These are phyloP conservation scores for Claviceps sp. DNA, from an alignment of 2,329 filamentous ascomycete genomes.

Conservation along the genomic window DNA sequence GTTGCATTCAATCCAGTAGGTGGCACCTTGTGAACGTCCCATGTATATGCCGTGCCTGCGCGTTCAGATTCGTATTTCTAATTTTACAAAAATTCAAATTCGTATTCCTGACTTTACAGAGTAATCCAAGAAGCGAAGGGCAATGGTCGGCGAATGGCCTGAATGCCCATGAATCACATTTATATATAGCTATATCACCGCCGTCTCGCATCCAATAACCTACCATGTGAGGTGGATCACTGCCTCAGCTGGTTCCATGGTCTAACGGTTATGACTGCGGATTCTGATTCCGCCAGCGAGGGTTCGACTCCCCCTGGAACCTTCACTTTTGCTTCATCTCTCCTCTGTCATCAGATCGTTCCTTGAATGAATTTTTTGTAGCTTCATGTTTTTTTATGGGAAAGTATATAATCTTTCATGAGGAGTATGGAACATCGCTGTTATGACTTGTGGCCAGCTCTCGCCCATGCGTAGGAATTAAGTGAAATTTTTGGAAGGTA, in stretches of 20 bases:
- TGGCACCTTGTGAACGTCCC: too few species aligned
- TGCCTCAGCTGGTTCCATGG: constrained; percentile 18
- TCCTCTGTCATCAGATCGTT: neutral
- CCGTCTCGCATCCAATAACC: neutral
- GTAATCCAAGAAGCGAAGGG: too few species aligned
- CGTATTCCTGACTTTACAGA: too few species aligned
- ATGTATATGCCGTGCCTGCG: too few species aligned
- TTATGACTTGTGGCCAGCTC: too few species aligned
- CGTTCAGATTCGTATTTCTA: too few species aligned
- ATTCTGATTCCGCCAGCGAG: constrained; percentile 24
- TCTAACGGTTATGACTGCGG: constrained; percentile 26
- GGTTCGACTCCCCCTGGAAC: constrained; percentile 24
- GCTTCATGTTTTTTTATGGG: neutral
- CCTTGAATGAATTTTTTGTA: neutral
- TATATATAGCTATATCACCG: neutral
- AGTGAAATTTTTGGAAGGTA: too few species aligned
- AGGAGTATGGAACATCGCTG: too few species aligned
- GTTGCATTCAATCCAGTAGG: neutral
- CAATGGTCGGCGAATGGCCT: too few species aligned
- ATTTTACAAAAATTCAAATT: too few species aligned
- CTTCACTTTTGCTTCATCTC: constrained; percentile 11
- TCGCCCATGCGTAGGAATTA: too few species aligned
- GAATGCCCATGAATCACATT: neutral
- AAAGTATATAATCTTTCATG: too few species aligned
- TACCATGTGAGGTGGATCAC: constrained; percentile 15